Percentiles rank a stretch among this genome's conserved stretches.
phyloP scores from a whole-genome alignment of 768 basidiomycete species.

The Pholiota microspora region DNA sequence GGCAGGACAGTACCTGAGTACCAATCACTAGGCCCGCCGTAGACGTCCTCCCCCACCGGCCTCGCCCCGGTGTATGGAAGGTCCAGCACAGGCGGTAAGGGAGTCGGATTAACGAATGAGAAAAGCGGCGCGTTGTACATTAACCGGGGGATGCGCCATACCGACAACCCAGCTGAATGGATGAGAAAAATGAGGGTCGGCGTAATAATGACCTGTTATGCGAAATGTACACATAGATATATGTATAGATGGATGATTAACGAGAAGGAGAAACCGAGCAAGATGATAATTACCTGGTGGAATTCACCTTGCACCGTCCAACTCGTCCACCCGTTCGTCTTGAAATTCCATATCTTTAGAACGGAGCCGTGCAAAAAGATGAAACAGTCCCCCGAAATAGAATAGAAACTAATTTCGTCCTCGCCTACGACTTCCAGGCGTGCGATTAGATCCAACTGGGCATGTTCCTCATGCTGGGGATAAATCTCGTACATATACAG shows the following conservation, averaged over 20 bases:
- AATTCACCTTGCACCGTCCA: conserved; percentile 16
- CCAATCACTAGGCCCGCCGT: conserved; percentile 17
- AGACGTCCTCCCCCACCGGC: background rate
- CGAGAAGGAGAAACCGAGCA: background rate
- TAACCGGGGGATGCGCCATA: conserved; percentile 14
- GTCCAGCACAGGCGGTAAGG: background rate
- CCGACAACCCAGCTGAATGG: background rate
- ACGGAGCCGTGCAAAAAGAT: conserved; percentile 8
- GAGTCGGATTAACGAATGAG: background rate
- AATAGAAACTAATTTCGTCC: conserved; percentile 9
- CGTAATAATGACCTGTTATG: conserved; percentile 10
- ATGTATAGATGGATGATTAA: too few relatives aligned
- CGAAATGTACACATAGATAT: background rate
- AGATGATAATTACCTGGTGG: conserved; percentile 8
- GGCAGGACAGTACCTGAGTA: conserved; percentile 14
- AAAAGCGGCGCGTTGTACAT: conserved; percentile 1
- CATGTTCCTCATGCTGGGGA: conserved; percentile 7
- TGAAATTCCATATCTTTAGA: conserved; percentile 19
- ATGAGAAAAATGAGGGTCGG: conserved; percentile 10
- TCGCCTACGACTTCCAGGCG: background rate
- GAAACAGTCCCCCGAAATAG: conserved; percentile 8
- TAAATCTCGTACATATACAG: conserved; percentile 13
- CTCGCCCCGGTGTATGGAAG: background rate
- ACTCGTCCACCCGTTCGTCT: conserved; percentile 9
- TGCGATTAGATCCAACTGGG: conserved; percentile 9